Evolutionary conservation across 805 yeast species (phyloP).

Genomic region (Scheffersomyces ergatensis): DNA sequence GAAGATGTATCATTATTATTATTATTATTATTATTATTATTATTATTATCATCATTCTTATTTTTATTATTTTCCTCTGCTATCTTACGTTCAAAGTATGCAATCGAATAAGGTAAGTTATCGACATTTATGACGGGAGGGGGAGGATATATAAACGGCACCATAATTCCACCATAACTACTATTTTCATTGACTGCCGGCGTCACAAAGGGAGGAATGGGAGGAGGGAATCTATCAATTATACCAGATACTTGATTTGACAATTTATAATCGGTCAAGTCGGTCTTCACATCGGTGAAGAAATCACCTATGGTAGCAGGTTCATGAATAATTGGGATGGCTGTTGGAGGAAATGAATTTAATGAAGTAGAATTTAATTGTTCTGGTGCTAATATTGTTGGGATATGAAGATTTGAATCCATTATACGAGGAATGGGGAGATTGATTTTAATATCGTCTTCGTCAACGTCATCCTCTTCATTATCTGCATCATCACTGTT

Average conservation of each 20-base stretch:
- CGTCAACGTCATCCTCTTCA: not conserved
- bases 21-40: not conserved
- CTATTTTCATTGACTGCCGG: not conserved
- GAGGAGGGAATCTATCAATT: constrained; percentile 35
- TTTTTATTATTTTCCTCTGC: not conserved
- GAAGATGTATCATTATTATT: constrained; percentile 2
- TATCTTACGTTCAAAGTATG: constrained; percentile 9
- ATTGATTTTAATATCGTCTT: not conserved
- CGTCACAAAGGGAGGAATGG: constrained; percentile 30
- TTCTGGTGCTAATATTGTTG: not conserved
- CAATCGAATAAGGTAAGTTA: constrained; percentile 19
- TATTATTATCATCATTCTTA: not conserved
- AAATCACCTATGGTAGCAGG: constrained; percentile 31
- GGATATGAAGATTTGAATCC: not conserved
- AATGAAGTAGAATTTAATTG: constrained; percentile 15
- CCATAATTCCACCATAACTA: constrained; percentile 30
- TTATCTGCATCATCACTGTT: not conserved
- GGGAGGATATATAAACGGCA: constrained; percentile 44
- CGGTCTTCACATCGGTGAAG: constrained; percentile 28
- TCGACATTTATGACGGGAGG: constrained; percentile 30
- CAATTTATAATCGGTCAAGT: constrained; percentile 10
- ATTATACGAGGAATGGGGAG: not conserved
- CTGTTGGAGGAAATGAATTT: constrained; percentile 36
- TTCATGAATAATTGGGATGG: constrained; percentile 32
- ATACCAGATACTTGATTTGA: constrained; percentile 20